Evolutionary conservation across 208 protist species (phyloP).

Genomic region (Leishmania mexicana): DNA sequence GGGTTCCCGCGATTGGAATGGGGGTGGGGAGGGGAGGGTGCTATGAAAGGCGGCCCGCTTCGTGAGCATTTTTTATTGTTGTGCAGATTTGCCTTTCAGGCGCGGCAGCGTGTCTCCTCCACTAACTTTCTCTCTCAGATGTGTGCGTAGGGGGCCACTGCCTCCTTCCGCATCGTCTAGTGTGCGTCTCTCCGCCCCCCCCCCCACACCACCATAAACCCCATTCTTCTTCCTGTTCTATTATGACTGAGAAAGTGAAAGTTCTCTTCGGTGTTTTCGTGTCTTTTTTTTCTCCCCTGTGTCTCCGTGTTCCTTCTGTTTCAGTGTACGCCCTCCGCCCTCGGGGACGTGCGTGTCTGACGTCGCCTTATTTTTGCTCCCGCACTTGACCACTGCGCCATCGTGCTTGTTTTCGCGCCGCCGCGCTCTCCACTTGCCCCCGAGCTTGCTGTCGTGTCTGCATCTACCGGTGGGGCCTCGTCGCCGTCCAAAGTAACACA

Average conservation of each 20-base stretch:
- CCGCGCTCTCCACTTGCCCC: neutral
- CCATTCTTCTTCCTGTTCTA: neutral
- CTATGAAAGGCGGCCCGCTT: neutral
- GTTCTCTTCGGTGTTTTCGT: neutral
- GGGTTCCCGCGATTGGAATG: neutral
- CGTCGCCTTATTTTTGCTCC: neutral
- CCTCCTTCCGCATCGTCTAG: neutral
- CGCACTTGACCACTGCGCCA: neutral
- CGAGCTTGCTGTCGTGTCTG: neutral
- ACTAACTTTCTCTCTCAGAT: neutral
- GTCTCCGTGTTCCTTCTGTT: neutral
- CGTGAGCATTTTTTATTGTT: neutral
- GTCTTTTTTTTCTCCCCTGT: neutral
- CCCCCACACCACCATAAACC: neutral
- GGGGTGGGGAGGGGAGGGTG: neutral
- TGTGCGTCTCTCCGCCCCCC: neutral
- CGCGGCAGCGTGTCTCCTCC: neutral
- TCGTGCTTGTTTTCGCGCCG: neutral
- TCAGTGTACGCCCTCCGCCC: neutral
- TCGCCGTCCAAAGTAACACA: neutral
- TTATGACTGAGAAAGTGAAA: neutral
- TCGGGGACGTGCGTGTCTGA: neutral
- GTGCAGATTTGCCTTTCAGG: neutral
- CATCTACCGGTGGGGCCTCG: neutral
- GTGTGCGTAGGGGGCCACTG: neutral